Conservation (phyloP, 257 asterid species). For the Solanum pennellii region DNA sequence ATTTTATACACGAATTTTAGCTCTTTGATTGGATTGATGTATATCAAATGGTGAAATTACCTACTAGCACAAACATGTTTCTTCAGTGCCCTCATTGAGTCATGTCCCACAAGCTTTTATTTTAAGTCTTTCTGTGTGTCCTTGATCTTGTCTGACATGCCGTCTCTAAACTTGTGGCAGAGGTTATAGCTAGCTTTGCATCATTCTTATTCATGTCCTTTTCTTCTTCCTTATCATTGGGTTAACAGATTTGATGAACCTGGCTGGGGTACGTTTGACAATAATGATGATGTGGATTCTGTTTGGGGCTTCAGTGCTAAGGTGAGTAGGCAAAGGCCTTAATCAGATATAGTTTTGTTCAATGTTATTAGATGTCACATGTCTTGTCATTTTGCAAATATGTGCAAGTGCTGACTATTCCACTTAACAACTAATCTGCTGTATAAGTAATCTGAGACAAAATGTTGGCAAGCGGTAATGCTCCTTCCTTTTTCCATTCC, state of each 20-base stretch:
- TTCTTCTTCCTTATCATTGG: conserved; percentile 5
- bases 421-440: neutral
- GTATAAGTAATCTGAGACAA: neutral
- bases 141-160: neutral
- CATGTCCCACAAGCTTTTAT: neutral
- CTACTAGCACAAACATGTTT: neutral
- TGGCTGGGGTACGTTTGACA: conserved; percentile 80
- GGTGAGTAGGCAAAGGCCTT: conserved; percentile 32
- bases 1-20: neutral
- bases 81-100: neutral
- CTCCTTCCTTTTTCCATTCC: neutral
- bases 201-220: conserved; percentile 6
- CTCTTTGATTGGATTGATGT: neutral
- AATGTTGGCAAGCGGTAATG: neutral
- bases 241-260: conserved; percentile 70
- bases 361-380: neutral
- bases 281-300: conserved; percentile 85
- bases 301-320: conserved; percentile 94
- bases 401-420: neutral
- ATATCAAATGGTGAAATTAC: neutral
- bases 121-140: neutral
- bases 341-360: neutral
- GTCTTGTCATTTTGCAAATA: neutral
- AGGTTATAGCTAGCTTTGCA: neutral
- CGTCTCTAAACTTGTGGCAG: neutral